Base-by-base conservation (phyloP, 257 asterid species). In the Osmanthus fragrans region DNA sequence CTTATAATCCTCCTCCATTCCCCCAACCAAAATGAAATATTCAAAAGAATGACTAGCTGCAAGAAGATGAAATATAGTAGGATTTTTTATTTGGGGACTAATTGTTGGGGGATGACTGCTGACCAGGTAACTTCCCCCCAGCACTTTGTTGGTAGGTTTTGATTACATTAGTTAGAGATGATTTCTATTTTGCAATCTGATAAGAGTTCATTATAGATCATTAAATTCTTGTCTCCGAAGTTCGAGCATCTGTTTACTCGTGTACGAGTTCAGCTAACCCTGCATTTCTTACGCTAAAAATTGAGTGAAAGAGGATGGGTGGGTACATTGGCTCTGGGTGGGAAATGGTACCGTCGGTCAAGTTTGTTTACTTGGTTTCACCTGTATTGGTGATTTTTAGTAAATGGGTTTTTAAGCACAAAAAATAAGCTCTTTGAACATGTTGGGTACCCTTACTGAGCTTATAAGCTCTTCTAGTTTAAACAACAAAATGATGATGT, bases 31-130 rank as follows among this genome's bases (percentile, higher is more conserved):
- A 65, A 58, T 47, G 58, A 70, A 7, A 71, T 60, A 27, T 16
- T 33, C 58, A 42, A 36, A 49, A 60, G 49, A 72, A 36, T 36
- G 39, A 58, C 56, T 33, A 39, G 34, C 63, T 74, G 76, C 60
- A 70, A 58, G 76, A 40, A 27, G 71, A 74, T 74, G 77, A 49
- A 27, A 72, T 67, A 40, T 56, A 25, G 30, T 45, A 12, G 54
- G 54, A 45, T 45, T 45, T 15, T 10, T 45, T 45, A 15, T 45
- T 10, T 2, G 4, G 54, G 54, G n/a, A 45, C 18, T 45, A 45
- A 45, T 45, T 45, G 13, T 12, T 45, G 54, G 12, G 54, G 19
- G 54, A 13, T 13, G 54, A 45, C 54, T 45, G 54, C 54, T 10
- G 54, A 45, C 54, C 54, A 45, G 54, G 54, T 45, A 45, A 11